These are phyloP conservation scores for Pelargonium australe DNA, from an alignment of 441 rosid genomes.

Conservation along the genomic window DNA sequence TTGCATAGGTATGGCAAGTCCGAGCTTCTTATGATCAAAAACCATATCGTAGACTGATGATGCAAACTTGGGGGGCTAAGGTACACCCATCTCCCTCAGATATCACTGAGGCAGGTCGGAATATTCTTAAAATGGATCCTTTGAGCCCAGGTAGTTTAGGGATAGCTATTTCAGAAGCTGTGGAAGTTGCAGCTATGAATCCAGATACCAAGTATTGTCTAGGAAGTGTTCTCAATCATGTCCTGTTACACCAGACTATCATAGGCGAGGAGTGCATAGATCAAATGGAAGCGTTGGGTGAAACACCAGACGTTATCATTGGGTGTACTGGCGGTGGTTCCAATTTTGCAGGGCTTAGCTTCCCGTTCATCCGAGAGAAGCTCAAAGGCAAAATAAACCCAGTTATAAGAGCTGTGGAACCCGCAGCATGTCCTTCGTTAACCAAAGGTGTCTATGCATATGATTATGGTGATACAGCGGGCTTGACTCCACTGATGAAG, in stretches of 20 bases:
- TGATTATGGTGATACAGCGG: slow-evolving; percentile 81
- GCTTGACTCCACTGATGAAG: slow-evolving; percentile 94
- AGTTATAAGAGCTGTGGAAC: slow-evolving; percentile 74
- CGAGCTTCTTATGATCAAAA: slow-evolving; percentile 86
- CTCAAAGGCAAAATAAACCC: slow-evolving; percentile 76
- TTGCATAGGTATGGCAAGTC: slow-evolving; percentile 87
- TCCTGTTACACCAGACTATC: slow-evolving; percentile 81
- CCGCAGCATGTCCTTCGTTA: slow-evolving; percentile 81
- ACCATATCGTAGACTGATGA: slow-evolving; percentile 87
- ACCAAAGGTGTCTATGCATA: slow-evolving; percentile 82
- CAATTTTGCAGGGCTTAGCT: slow-evolving; percentile 80
- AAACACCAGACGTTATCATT: slow-evolving; percentile 76
- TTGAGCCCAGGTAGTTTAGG: slow-evolving; percentile 85
- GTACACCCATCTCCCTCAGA: slow-evolving; percentile 85
- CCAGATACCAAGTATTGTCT: slow-evolving; percentile 74
- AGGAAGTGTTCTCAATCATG: slow-evolving; percentile 90
- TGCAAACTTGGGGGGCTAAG: slow-evolving; percentile 97
- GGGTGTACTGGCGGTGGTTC: slow-evolving; percentile 98
- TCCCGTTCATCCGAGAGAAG: slow-evolving; percentile 92
- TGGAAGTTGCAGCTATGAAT: slow-evolving; percentile 64
- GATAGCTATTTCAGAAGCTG: slow-evolving; percentile 94
- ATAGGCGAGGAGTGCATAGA: slow-evolving; percentile 83
- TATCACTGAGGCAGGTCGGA: slow-evolving; percentile 57
- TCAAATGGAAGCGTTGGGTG: slow-evolving; percentile 82
- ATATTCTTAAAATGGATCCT: slow-evolving; percentile 57